Conservation (phyloP, 2,329 filamentous ascomycete genomes). For the Camillea tinctor region DNA sequence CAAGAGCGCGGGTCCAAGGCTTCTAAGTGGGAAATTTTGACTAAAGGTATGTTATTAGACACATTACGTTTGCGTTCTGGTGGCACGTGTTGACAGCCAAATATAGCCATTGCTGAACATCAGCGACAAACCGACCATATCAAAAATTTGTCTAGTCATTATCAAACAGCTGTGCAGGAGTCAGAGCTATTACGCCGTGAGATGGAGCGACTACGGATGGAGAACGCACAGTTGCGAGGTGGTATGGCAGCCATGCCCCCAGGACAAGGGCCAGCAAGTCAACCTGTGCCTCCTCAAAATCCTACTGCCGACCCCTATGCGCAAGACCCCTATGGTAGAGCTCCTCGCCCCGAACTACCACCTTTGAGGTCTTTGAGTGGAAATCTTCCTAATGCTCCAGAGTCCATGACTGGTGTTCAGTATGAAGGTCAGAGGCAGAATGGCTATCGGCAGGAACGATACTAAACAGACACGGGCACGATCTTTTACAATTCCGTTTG, state of each 20-base stretch:
- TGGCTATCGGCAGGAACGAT: constrained; percentile 44
- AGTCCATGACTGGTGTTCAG: constrained; percentile 66
- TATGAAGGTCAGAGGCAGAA: constrained; percentile 52
- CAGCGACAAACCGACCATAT: constrained; percentile 52
- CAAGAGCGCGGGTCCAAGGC: constrained; percentile 81
- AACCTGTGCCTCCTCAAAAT: constrained; percentile 27
- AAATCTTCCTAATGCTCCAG: constrained; percentile 44
- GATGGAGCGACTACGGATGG: constrained; percentile 45
- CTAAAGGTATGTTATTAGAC: constrained; percentile 64
- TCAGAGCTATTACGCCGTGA: constrained; percentile 50
- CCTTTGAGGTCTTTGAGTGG: constrained; percentile 54
- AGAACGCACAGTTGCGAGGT: constrained; percentile 47
- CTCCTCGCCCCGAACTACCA: constrained; percentile 50
- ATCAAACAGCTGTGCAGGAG: constrained; percentile 41
- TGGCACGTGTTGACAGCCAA: constrained; percentile 4
- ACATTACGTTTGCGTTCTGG: background rate
- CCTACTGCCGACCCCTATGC: constrained; percentile 31
- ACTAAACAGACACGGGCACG: constrained; percentile 7
- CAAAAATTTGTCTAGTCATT: constrained; percentile 46
- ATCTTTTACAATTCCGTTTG: constrained; percentile 1
- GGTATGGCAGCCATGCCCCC: constrained; percentile 23
- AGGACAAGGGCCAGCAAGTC: constrained; percentile 22
- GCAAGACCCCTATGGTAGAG: constrained; percentile 28
- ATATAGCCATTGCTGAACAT: constrained; percentile 60
- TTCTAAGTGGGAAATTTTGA: constrained; percentile 86